These are phyloP conservation scores for Sugiyamaella japonica DNA, from an alignment of 1,139 yeast genomes.

Conservation along the genomic window DNA sequence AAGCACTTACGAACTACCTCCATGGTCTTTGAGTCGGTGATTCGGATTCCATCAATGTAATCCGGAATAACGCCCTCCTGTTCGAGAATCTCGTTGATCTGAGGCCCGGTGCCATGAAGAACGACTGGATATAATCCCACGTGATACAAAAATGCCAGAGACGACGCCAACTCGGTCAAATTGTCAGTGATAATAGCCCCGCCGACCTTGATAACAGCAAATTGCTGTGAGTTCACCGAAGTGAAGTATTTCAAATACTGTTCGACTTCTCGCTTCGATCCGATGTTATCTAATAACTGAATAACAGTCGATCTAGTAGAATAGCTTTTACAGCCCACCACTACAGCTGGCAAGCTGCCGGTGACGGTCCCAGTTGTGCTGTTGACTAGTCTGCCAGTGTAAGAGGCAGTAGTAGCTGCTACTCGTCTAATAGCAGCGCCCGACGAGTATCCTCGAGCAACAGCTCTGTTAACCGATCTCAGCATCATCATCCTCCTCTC, in stretches of 20 bases:
- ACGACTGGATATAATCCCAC: constrained; percentile 97
- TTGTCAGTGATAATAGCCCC: constrained; percentile 98
- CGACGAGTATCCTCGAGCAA: background rate
- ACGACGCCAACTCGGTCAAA: constrained; percentile 87
- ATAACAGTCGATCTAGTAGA: constrained; percentile 93
- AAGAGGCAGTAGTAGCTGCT: background rate
- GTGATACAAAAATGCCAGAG: constrained; percentile 92
- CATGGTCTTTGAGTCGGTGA: constrained; percentile 94
- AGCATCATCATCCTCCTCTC: constrained; percentile 1
- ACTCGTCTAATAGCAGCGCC: background rate
- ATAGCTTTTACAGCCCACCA: constrained; percentile 14
- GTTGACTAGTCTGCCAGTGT: background rate
- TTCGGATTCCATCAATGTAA: constrained; percentile 93
- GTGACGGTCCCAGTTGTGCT: background rate
- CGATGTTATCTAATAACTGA: constrained; percentile 90
- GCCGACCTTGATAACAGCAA: constrained; percentile 97
- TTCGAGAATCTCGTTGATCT: constrained; percentile 89
- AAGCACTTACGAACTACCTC: constrained; percentile 93
- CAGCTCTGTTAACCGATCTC: constrained; percentile 5
- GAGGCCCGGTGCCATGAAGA: constrained; percentile 98
- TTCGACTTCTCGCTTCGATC: constrained; percentile 96
- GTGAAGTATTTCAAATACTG: constrained; percentile 96
- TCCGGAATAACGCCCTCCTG: constrained; percentile 95
- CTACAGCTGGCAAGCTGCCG: background rate
- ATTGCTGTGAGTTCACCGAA: constrained; percentile 88